Evolutionary conservation across 805 yeast species (phyloP).

Genomic region (Wickerhamiella brachini): DNA sequence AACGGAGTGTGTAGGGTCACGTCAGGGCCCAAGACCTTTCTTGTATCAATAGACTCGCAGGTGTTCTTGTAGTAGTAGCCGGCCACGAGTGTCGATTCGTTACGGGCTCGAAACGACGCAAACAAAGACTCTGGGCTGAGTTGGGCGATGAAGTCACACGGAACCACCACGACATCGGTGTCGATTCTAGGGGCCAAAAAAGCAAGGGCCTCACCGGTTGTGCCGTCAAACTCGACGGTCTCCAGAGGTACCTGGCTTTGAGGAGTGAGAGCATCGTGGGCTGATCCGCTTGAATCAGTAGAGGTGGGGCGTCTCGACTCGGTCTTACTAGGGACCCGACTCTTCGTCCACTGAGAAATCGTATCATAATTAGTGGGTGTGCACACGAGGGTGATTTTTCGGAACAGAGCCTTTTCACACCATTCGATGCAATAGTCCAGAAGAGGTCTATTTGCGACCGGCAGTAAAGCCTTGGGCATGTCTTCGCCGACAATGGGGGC

Average conservation of each 20-base stretch:
- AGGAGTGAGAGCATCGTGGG: not conserved
- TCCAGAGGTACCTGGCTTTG: not conserved
- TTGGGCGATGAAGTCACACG: constrained; percentile 90
- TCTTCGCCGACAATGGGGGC: constrained; percentile 63
- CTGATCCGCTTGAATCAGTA: not conserved
- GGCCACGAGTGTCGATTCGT: constrained; percentile 48
- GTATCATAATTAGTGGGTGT: constrained; percentile 20
- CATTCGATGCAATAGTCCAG: constrained; percentile 76
- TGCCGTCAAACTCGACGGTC: constrained; percentile 1
- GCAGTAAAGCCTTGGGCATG: constrained; percentile 70
- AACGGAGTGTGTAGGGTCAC: constrained; percentile 35
- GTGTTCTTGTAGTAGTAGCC: constrained; percentile 63
- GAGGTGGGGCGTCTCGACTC: not conserved
- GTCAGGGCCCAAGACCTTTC: constrained; percentile 52
- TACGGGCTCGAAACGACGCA: constrained; percentile 67
- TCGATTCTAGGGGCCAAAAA: constrained; percentile 11
- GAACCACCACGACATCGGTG: constrained; percentile 62
- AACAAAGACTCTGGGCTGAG: constrained; percentile 79
- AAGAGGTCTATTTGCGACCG: constrained; percentile 84
- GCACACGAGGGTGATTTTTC: constrained; percentile 45
- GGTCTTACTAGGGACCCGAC: not conserved
- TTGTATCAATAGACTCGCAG: constrained; percentile 57
- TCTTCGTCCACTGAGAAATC: not conserved
- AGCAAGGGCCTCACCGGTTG: constrained; percentile 13
- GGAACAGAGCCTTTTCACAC: constrained; percentile 79